Evolutionary conservation across 805 yeast species (phyloP).

Genomic region (Kodamaea lidongshanica): DNA sequence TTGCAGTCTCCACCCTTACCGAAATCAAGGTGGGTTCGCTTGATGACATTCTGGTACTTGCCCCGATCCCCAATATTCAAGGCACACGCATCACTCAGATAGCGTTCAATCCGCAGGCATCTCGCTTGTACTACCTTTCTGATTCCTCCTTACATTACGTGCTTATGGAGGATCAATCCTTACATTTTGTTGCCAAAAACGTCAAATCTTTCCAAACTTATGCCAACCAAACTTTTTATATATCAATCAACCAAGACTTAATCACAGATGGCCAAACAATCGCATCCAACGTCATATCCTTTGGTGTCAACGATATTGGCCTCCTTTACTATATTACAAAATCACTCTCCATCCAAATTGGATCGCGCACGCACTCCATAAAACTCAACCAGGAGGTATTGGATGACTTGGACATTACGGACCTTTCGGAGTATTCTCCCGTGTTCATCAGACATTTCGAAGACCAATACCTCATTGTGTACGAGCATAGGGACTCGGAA

Average conservation of each 20-base stretch:
- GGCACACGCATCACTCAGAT: conserved; percentile 19
- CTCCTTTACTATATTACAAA: conserved; percentile 2
- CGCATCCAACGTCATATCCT: conserved; percentile 2
- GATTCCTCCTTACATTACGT: conserved; percentile 11
- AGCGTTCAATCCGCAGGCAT: conserved; percentile 27
- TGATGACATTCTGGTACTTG: conserved; percentile 9
- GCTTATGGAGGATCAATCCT: conserved; percentile 2
- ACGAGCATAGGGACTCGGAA: conserved; percentile 23
- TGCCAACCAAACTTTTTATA: conserved; percentile 1
- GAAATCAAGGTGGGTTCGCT: conserved; percentile 29
- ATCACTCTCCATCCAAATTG: conserved; percentile 1
- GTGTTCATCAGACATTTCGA: conserved; percentile 4
- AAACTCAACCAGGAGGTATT: conserved; percentile 2
- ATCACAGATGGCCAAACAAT: background rate
- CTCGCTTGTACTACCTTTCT: conserved; percentile 22
- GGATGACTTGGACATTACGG: conserved; percentile 8
- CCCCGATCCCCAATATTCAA: background rate
- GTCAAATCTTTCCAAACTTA: conserved; percentile 4
- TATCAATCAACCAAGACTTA: conserved; percentile 1
- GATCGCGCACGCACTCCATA: conserved; percentile 3
- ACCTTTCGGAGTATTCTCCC: conserved; percentile 8
- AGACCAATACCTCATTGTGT: conserved; percentile 12
- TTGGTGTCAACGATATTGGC: conserved; percentile 1
- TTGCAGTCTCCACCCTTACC: conserved; percentile 34
- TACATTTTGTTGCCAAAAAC: background rate